phyloP scores from a whole-genome alignment of 1,284 basidiomycete genomes.

The Ceratobasidium sp. region DNA sequence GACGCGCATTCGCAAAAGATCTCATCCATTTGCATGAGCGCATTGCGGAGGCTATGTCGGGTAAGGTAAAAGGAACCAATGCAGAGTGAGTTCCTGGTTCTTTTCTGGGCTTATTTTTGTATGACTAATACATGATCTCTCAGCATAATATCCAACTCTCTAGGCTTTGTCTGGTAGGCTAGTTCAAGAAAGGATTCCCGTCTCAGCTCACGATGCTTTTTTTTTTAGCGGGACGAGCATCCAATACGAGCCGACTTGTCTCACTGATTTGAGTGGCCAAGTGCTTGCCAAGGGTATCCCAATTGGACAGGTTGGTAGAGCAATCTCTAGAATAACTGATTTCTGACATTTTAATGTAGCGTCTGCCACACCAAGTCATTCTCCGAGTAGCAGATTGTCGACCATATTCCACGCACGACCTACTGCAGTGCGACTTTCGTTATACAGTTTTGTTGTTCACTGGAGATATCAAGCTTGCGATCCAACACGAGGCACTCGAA shows the following conservation, averaged over 20 bases:
- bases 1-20: slow-evolving; percentile 11
- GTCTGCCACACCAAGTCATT: slow-evolving; percentile 65
- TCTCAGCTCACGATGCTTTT: background rate
- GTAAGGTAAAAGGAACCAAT: slow-evolving; percentile 1
- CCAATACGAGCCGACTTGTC: slow-evolving; percentile 62
- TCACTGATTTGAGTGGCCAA: slow-evolving; percentile 59
- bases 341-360: slow-evolving; percentile 47
- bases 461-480: slow-evolving; percentile 56
- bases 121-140: background rate
- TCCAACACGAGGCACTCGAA: slow-evolving; percentile 54
- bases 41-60: slow-evolving; percentile 6
- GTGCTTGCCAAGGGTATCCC: slow-evolving; percentile 56
- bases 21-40: slow-evolving; percentile 9
- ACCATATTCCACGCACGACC: slow-evolving; percentile 71
- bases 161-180: slow-evolving; percentile 10
- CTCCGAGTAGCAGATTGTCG: slow-evolving; percentile 69
- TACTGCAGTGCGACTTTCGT: slow-evolving; percentile 69
- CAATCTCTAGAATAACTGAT: background rate
- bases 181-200: background rate
- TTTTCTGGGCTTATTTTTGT: background rate
- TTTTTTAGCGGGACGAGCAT: slow-evolving; percentile 62
- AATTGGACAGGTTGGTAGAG: slow-evolving; percentile 53
- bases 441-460: slow-evolving; percentile 77
- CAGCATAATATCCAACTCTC: background rate
- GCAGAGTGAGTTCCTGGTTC: background rate